These are phyloP conservation scores for Fibroporia radiculosa DNA, from an alignment of 768 basidiomycete genomes.

Conservation along the genomic window DNA sequence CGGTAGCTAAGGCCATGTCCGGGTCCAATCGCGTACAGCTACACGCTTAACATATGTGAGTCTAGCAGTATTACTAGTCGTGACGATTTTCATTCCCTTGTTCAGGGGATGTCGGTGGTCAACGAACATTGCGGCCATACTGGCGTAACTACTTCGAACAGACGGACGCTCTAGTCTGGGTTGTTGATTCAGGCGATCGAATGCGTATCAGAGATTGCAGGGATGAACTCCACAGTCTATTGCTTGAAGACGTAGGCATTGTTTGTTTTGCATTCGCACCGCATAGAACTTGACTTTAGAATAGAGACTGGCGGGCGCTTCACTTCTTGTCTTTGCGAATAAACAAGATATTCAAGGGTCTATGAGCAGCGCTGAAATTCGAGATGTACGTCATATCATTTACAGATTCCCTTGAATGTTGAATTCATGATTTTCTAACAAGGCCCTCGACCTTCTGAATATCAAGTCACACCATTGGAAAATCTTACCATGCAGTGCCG, in stretches of 20 bases:
- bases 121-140: conserved; percentile 91
- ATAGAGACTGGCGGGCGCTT: conserved; percentile 92
- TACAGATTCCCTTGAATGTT: neutral
- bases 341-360: conserved; percentile 94
- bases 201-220: conserved; percentile 88
- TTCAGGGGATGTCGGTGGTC: conserved; percentile 97
- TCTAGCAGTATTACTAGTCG: conserved; percentile 1
- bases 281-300: neutral
- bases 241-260: conserved; percentile 81
- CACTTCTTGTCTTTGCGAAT: conserved; percentile 92
- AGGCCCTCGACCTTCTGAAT: conserved; percentile 75
- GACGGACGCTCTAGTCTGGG: conserved; percentile 98
- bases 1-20: neutral
- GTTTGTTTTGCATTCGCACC: neutral
- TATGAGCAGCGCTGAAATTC: conserved; percentile 75
- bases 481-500: conserved; percentile 87
- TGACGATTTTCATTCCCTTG: neutral
- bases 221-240: conserved; percentile 75
- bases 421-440: neutral
- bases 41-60: conserved; percentile 76
- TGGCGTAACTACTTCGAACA: conserved; percentile 99
- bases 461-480: conserved; percentile 89
- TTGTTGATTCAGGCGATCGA: conserved; percentile 92
- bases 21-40: conserved; percentile 30
- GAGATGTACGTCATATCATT: conserved; percentile 49